Evolutionary conservation across 2,329 filamentous ascomycete species (phyloP), one percentile per base, ranked within the genome.

Genomic region (Neurospora sp.): DNA sequence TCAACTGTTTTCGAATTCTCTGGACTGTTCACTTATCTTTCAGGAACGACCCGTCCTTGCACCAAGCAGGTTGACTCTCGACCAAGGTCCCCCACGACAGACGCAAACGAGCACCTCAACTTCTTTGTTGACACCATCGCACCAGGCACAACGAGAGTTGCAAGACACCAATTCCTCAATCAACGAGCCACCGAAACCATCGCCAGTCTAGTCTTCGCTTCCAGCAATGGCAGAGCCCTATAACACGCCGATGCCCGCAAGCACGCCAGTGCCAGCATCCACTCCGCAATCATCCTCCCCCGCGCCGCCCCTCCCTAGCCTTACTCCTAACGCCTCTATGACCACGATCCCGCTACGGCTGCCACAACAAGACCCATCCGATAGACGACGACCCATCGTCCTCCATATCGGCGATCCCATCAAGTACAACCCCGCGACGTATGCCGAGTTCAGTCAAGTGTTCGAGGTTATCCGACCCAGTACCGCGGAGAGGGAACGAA

Each of bases 361-460:
- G 69, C 76, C 46, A 71, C 76, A 67, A 69, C 71, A 19, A 66
- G 3, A n/a, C 66, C 2, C 67, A 76, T 0, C 58, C 74, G 3
- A 73, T 74, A 6, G 7, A 62, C 28, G 15, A 5, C 71, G 73
- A 17, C 83, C 80, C 66, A 86, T 89, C 73, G 89, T 96, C 71
- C 86, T 96, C 74, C 90, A 90, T 81, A 89, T 93, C 79, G 93
- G 92, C 73, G 92, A 94, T 76, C 81, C 83, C 9, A 78, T 85
- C 70, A 81, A 80, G 72, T 86, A 85, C 77, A 85, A 86, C 73
- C 81, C 79, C 0, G 77, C 79, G 1, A 84, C 82, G 0, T 85
- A 84, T 74, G 78, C 78, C 39, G 78, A 79, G 72, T 82, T 87
- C 74, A 76, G 78, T 38, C 66, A 77, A 0, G 78, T 76, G 19